Percentiles rank a stretch among this genome's conserved stretches.
Conservation (phyloP, 371 early-diverging fungal species). For the Mucor plumbeus region DNA sequence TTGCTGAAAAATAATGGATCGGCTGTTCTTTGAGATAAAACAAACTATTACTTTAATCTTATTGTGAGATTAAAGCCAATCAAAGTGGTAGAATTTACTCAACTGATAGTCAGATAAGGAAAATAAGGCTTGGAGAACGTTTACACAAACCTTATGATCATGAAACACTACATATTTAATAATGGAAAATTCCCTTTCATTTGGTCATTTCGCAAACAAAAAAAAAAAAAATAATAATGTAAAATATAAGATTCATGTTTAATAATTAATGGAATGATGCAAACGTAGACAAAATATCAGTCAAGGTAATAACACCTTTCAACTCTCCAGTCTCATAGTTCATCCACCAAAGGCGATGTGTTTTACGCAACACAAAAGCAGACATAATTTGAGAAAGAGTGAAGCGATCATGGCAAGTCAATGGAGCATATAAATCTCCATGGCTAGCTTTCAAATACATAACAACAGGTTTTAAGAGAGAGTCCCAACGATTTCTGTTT, state of each 20-base stretch:
- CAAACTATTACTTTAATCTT: too few species aligned
- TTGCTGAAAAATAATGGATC: too few species aligned
- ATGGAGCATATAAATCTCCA: conserved; percentile 52
- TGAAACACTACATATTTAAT: not conserved
- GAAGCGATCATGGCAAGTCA: conserved; percentile 61
- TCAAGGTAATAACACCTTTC: conserved; percentile 57
- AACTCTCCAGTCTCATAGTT: conserved; percentile 53
- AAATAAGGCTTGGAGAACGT: not conserved
- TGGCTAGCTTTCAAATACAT: conserved; percentile 53
- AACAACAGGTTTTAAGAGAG: conserved; percentile 48
- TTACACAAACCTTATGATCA: not conserved
- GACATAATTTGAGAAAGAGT: conserved; percentile 65
- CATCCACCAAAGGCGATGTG: conserved; percentile 63
- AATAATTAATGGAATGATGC: conserved; percentile 18
- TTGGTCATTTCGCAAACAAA: too few species aligned
- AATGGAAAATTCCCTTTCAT: not conserved
- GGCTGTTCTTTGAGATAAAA: too few species aligned
- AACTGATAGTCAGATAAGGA: not conserved
- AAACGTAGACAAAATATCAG: conserved; percentile 31
- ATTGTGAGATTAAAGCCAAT: too few species aligned
- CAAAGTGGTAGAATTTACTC: too few species aligned
- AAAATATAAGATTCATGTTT: too few species aligned
- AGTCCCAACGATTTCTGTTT: conserved; percentile 54
- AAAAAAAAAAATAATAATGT: too few species aligned
- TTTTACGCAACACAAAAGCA: conserved; percentile 56